Evolutionary conservation across 441 rosid genomes (phyloP), one percentile per base, ranked within the genome.

Genomic region (Isatis lusitanica): DNA sequence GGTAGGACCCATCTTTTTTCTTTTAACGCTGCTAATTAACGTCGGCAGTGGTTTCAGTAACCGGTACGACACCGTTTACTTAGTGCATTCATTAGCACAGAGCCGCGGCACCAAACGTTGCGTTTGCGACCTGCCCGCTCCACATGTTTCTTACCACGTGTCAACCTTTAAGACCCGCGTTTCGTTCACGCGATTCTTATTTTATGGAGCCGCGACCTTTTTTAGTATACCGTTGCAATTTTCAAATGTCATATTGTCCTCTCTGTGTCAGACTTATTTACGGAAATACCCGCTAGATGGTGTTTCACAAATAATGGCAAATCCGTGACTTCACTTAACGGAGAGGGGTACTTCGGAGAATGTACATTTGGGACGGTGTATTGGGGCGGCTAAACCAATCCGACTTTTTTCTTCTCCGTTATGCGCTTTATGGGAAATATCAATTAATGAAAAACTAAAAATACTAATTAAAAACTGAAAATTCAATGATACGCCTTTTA

Each of bases 401-500:
- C 52, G 31, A 44, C 62, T 63, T 55, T 52, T 43, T 28, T n/a
- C 60, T 68, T 33, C 71, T 47, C 71, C 70, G 79, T 69, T 70
- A 70, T 63, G 79, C 43, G 67, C 73, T 71, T 76, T 71, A 66
- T 59, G 38, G 46, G 64, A 35, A 59, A 59, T 51, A n/a, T 38
- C 52, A 76, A 63, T 15, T 63, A 28, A 17, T 53, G 43, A 39
- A 63, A 56, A 33, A 44, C 74, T 18, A 39, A 18, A 70, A 38
- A 35, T 35, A 63, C 24, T 63, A 26, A 26, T 53, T 53, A 39
- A 63, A 56, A 35, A 44, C 66, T 31, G 30, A 18, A 70, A 30
- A 63, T 57, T 48, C 67, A 70, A 65, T 42, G 80, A 77, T 72
- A 60, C 60, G 64, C 60, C 77, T 77, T 77, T 71, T 53, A 59